phyloP scores from a whole-genome alignment of 2,329 filamentous ascomycete species.

The Aspergillus tubingensis region DNA sequence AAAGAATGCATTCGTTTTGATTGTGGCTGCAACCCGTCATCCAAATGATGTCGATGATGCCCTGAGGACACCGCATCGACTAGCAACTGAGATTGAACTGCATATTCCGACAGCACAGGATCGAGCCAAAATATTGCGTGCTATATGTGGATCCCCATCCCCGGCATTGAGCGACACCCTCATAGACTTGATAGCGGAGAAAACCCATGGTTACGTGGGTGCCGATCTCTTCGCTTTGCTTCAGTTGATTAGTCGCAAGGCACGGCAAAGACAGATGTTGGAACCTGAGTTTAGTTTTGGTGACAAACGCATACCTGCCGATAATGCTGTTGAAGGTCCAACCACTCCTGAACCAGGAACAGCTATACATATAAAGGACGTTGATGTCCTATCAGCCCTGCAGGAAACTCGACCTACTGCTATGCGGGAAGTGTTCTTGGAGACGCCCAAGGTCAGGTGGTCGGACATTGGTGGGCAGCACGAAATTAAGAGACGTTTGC shows the following conservation, averaged over 20 bases:
- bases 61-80: slow-evolving; percentile 65
- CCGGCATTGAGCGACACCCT: slow-evolving; percentile 54
- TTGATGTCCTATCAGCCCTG: slow-evolving; percentile 56
- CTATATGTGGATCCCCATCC: slow-evolving; percentile 52
- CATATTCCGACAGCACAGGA: slow-evolving; percentile 73
- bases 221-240: slow-evolving; percentile 71
- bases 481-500: slow-evolving; percentile 68
- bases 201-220: slow-evolving; percentile 85
- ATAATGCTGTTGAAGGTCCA: neutral
- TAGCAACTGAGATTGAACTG: slow-evolving; percentile 69
- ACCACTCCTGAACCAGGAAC: slow-evolving; percentile 20
- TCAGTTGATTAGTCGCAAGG: slow-evolving; percentile 51
- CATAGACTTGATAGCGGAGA: slow-evolving; percentile 65
- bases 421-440: slow-evolving; percentile 85
- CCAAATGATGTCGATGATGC: slow-evolving; percentile 70
- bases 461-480: slow-evolving; percentile 84
- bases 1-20: slow-evolving; percentile 61
- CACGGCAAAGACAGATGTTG: slow-evolving; percentile 36
- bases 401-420: slow-evolving; percentile 74
- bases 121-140: slow-evolving; percentile 72
- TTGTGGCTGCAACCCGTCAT: slow-evolving; percentile 74
- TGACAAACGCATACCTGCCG: neutral
- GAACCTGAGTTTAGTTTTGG: slow-evolving; percentile 3
- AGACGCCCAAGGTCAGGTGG: slow-evolving; percentile 85
- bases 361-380: slow-evolving; percentile 35